Percentiles rank a stretch among this genome's conserved stretches.
Evolutionary conservation across 2,329 filamentous ascomycete species (phyloP).

Genomic region (Beauveria medogensis): DNA sequence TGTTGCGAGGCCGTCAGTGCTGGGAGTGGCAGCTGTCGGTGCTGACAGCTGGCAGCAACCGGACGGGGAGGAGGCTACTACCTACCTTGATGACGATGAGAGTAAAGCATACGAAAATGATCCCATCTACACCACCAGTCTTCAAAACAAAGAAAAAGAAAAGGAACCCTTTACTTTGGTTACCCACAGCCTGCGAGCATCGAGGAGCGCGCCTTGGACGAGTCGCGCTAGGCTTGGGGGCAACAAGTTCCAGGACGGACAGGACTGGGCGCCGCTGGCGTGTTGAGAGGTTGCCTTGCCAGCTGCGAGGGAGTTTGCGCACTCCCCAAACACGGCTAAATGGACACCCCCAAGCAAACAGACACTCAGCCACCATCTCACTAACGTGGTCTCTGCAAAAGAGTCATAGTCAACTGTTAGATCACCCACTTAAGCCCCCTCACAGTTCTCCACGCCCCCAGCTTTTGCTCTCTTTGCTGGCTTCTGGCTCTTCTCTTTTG

Average conservation of each 20-base stretch:
- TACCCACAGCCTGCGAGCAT: no score
- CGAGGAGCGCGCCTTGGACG: no score
- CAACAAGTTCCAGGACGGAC: no score
- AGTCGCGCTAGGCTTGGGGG: background rate
- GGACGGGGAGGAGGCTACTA: no score
- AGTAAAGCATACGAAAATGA: no score
- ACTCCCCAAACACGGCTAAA: background rate
- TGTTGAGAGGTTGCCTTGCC: background rate
- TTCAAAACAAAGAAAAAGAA: no score
- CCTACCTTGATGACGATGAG: no score
- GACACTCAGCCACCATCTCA: background rate
- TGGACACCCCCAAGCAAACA: background rate
- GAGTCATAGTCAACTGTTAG: background rate
- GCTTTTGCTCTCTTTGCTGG: slow-evolving; percentile 2
- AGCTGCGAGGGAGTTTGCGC: background rate
- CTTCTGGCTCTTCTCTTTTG: background rate
- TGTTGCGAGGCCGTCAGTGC: background rate
- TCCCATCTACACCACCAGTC: no score
- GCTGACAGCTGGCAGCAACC: background rate
- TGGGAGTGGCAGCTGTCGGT: background rate
- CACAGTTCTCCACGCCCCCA: background rate
- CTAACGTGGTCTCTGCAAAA: background rate
- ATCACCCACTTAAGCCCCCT: background rate
- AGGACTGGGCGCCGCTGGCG: background rate
- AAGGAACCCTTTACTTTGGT: no score